phyloP scores from a whole-genome alignment of 192 early-diverging fungal species.

The Coemansia sp. region DNA sequence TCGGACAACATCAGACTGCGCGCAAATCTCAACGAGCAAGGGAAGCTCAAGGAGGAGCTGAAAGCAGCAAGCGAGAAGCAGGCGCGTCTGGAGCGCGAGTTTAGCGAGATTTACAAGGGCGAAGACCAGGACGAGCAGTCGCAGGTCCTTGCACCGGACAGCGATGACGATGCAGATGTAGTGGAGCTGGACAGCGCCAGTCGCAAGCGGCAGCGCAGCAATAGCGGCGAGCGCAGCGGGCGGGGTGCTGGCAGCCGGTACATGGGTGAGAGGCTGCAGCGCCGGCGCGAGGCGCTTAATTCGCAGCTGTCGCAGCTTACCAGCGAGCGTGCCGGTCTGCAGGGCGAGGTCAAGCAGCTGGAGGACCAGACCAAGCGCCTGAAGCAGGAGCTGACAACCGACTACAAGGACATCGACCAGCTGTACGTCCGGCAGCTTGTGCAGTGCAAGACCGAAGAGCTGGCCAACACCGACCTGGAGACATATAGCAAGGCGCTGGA shows the following conservation, averaged over 20 bases:
- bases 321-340: conserved; percentile 52
- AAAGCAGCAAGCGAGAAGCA: conserved; percentile 26
- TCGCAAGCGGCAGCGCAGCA: conserved; percentile 29
- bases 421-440: conserved; percentile 68
- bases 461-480: conserved; percentile 79
- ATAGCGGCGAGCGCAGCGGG: conserved; percentile 8
- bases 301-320: conserved; percentile 38
- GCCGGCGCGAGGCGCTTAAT: conserved; percentile 38
- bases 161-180: background rate
- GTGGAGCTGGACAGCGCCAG: conserved; percentile 4
- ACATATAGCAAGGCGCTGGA: conserved; percentile 83
- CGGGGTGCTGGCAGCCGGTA: conserved; percentile 4
- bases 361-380: conserved; percentile 65
- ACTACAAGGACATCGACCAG: conserved; percentile 76
- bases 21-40: conserved; percentile 36
- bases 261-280: conserved; percentile 32
- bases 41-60: conserved; percentile 40
- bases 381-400: conserved; percentile 60
- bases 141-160: conserved; percentile 1
- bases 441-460: conserved; percentile 69
- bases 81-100: conserved; percentile 27
- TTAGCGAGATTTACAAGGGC: conserved; percentile 32
- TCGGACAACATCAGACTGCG: conserved; percentile 41
- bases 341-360: conserved; percentile 81
- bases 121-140: background rate